A percentile compares a stretch with the other conserved stretches of the same genome.
Conservation (phyloP, 176 grass and related monocot genomes). For the Alopecurus myosuroides region DNA sequence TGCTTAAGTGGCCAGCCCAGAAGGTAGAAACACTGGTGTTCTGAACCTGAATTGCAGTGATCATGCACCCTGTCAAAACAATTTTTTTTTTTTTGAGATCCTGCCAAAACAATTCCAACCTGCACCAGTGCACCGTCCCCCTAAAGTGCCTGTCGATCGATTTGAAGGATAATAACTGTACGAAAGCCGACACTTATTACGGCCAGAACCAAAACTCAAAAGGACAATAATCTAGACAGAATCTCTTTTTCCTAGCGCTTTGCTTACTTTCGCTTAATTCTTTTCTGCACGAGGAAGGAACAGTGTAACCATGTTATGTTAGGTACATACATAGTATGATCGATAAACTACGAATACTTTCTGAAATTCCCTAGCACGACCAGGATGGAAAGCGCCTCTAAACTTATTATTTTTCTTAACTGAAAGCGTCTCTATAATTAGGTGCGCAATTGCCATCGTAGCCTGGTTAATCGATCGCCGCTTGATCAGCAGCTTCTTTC, state of each 20-base stretch:
- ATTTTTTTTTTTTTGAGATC: no score
- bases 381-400: constrained; percentile 6
- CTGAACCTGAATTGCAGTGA: not conserved
- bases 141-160: not conserved
- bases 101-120: no score
- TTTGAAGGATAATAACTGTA: not conserved
- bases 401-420: no score
- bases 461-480: not conserved
- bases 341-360: constrained; percentile 13
- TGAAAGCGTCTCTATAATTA: no score
- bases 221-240: constrained; percentile 5
- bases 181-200: not conserved
- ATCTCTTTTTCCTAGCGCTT: not conserved
- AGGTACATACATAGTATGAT: not conserved
- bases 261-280: not conserved
- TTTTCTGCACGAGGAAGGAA: not conserved
- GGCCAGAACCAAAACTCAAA: constrained; percentile 10
- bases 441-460: not conserved
- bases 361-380: not conserved
- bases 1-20: not conserved
- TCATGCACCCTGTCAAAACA: no score
- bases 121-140: not conserved
- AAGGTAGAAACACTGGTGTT: not conserved
- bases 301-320: not conserved
- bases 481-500: not conserved